Evolutionary conservation across 495 filamentous ascomycete genomes (phyloP).

Genomic region (Tuber borchii): DNA sequence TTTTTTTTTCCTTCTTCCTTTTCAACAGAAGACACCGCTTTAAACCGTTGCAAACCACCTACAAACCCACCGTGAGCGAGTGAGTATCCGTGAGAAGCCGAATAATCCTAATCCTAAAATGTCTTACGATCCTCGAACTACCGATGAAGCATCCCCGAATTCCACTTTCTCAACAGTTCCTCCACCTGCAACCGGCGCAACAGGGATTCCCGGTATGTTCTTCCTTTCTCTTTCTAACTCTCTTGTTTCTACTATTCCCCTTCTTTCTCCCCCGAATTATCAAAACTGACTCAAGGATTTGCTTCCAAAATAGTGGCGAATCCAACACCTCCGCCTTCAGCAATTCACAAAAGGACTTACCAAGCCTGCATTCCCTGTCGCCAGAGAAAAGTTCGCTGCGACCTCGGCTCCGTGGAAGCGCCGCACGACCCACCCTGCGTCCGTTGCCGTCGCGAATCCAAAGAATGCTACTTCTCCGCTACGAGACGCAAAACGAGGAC

Average conservation of each 20-base stretch:
- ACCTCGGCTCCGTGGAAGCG: conserved; percentile 88
- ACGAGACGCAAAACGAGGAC: conserved; percentile 85
- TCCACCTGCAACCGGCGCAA: background rate
- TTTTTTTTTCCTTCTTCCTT: background rate
- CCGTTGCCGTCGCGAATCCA: conserved; percentile 75
- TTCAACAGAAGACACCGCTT: background rate
- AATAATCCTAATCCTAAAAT: background rate
- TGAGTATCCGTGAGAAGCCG: background rate
- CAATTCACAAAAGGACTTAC: conserved; percentile 48
- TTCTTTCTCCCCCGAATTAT: background rate
- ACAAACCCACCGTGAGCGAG: background rate
- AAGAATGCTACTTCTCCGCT: conserved; percentile 91
- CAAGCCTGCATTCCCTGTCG: conserved; percentile 89
- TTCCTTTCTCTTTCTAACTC: background rate
- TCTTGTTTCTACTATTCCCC: conserved; percentile 1
- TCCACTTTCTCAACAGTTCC: background rate
- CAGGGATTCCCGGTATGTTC: background rate
- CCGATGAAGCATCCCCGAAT: background rate
- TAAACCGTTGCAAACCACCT: background rate
- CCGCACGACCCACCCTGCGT: conserved; percentile 91
- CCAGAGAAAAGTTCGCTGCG: conserved; percentile 85
- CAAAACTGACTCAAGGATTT: background rate
- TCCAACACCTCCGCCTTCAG: conserved; percentile 21
- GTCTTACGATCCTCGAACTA: conserved; percentile 1
- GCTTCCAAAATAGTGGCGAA: background rate